Percentiles rank a stretch among this genome's conserved stretches.
Evolutionary conservation across 257 asterid species (phyloP).

Genomic region (Cordia subcordata): DNA sequence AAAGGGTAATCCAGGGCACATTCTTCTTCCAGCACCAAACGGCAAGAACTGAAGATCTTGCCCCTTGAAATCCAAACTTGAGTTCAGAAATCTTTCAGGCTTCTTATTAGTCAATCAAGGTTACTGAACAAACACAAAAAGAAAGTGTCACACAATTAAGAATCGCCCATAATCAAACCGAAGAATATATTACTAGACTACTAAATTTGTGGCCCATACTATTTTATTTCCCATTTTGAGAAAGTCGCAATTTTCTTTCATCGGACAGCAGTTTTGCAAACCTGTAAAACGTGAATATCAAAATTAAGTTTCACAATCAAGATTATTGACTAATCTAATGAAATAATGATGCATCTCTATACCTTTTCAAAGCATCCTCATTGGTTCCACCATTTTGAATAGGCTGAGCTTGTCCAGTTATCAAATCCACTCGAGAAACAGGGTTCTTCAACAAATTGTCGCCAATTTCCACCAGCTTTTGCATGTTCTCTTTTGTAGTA

Average conservation of each 20-base stretch:
- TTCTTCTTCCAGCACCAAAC: conserved; percentile 40
- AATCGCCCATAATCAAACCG: too few species aligned
- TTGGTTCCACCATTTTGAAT: conserved; percentile 52
- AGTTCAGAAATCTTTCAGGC: conserved; percentile 35
- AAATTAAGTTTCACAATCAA: too few species aligned
- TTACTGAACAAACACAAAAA: too few species aligned
- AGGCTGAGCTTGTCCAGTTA: conserved; percentile 40
- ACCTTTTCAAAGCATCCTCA: conserved; percentile 50
- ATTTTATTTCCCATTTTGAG: conserved; percentile 13
- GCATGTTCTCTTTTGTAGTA: conserved; percentile 38
- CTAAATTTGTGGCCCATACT: too few species aligned
- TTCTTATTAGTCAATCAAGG: too few species aligned
- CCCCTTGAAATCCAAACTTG: conserved; percentile 28
- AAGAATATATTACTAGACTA: too few species aligned
- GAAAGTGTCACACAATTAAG: too few species aligned
- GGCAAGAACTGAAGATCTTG: conserved; percentile 30
- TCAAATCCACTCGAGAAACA: conserved; percentile 29
- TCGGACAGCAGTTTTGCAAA: conserved; percentile 46
- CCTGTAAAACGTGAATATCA: conserved; percentile 18
- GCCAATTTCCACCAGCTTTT: conserved; percentile 38
- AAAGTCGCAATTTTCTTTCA: conserved; percentile 36
- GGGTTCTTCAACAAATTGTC: conserved; percentile 30
- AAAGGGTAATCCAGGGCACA: conserved; percentile 36
- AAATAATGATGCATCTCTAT: neutral
- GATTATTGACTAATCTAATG: too few species aligned